phyloP scores from a whole-genome alignment of 495 filamentous ascomycete genomes.

The Penicillium dipodomyicola region DNA sequence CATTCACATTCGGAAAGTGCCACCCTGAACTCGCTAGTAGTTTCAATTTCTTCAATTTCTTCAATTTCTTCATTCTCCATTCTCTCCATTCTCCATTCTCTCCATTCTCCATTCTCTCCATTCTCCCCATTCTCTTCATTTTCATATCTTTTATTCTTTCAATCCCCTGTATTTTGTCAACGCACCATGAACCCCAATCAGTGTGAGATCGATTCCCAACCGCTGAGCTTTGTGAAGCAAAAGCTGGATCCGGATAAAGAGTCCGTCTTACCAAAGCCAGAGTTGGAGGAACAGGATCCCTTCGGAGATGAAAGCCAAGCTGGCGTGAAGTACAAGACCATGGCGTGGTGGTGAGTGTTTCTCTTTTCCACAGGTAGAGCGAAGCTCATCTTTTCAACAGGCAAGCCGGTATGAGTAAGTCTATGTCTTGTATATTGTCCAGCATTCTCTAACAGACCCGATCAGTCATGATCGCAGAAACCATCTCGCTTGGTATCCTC shows the following conservation, averaged over 20 bases:
- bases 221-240: not conserved
- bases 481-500: conserved; percentile 61
- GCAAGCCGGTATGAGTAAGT: conserved; percentile 37
- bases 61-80: too few species aligned
- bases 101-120: too few species aligned
- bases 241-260: not conserved
- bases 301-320: conserved; percentile 34
- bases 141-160: too few species aligned
- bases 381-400: conserved; percentile 15
- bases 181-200: conserved; percentile 1
- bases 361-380: not conserved
- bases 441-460: conserved; percentile 6
- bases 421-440: not conserved
- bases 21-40: not conserved
- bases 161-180: not conserved
- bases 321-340: conserved; percentile 35
- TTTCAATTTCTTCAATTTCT: too few species aligned
- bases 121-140: too few species aligned
- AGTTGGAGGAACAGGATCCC: conserved; percentile 23
- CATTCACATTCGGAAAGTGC: not conserved
- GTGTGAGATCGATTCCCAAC: not conserved
- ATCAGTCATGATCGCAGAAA: conserved; percentile 60
- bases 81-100: too few species aligned
- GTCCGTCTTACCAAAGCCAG: not conserved
- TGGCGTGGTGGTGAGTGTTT: conserved; percentile 39